Evolutionary conservation across 2,329 filamentous ascomycete species (phyloP), one percentile per base, ranked within the genome.

Genomic region (Fusarium paranaense): DNA sequence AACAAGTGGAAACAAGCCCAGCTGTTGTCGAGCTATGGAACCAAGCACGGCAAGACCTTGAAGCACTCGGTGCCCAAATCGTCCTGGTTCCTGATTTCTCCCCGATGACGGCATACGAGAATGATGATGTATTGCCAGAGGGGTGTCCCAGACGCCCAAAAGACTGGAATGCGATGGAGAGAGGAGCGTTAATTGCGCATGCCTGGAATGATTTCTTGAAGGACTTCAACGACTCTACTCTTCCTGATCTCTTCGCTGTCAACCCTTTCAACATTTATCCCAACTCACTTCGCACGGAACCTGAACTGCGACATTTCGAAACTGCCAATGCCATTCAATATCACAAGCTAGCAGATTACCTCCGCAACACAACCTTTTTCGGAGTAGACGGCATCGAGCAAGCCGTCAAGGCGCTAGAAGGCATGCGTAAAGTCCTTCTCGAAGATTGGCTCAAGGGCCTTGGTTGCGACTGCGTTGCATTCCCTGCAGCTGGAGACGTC

Each of bases 401-500:
- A 25, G 87, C 86, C 0, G 72, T 90, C 0, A 76, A 81, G 27
- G 83, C 83, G 0, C 82, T 90, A 0, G 88, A 90, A 78, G 80
- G 78, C 1, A 83, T 85, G 68, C 64, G 71, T 1, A 86, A 87
- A 67, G 79, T 81, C 13, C 85, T 86, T 22, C 76, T 88, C 0
- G 87, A 90, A 59, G 83, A 86, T 40, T 90, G 86, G 85, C 84
- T 90, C 80, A 81, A 83, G 25, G 50, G 56, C 0, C 69, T 82
- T 5, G 74, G 75, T 1, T 80, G 87, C 14, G 86, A 89, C 69
- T 79, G 82, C 6, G 81, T 89, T 1, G 86, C 85, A 0, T 88
- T 87, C 62, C 88, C 88, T 0, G 83, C 86, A 0, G 83, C 85
- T 35, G 87, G 86, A 0, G 88, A 90, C 68, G 82, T 89, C 0